Base-by-base conservation (phyloP, 208 protist species). In the Lotmaria passim region DNA sequence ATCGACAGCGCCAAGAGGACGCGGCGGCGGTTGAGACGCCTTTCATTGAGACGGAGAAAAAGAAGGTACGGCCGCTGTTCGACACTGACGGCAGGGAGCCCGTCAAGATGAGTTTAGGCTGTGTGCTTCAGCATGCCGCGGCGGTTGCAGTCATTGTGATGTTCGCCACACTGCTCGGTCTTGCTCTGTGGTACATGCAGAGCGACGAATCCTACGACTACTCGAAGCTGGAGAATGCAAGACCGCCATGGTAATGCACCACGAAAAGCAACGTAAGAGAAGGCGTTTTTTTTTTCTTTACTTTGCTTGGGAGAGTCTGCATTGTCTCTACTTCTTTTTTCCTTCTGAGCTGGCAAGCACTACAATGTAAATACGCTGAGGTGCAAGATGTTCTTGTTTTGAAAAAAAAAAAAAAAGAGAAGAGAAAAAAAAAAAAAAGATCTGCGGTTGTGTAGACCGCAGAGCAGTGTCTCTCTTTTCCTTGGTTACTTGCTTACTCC, bases 171-270 rank as follows among this genome's bases (percentile, higher is more conserved):
- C 8, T 65, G 17, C 17, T 60, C 1, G 51, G 58, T 0, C 4
- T 74, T n/a, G n/a, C n/a, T 2, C 30, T 58, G 0, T 61, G 28
- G 57, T 50, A 26, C 26, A 19, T 55, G 28, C 50, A 52, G 26
- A 67, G 60, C 39, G 50, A 66, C 15, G 36, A 60, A 3, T 53
- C 57, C 7, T 38, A 33, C 30, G 68, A 67, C 30, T 17, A 28
- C 24, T 47, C 57, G 4, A 66, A 59, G 48, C 8, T 60, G 7
- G 48, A 39, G 19, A 17, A 15, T 23, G 58, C 68, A 1, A 34
- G 57, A 17, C 34, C 36, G 28, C 51, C 68, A 1, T 74, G n/a
- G 24, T 43, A 46, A 26, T 10, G 34, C 8, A 12, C 6, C 3
- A 23, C 34, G 21, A 39, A 41, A 58, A 5, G 34, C 7, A 61